Evolutionary conservation across 257 asterid genomes (phyloP), one percentile per base, ranked within the genome.

Genomic region (Nicotiana obtusifolia): DNA sequence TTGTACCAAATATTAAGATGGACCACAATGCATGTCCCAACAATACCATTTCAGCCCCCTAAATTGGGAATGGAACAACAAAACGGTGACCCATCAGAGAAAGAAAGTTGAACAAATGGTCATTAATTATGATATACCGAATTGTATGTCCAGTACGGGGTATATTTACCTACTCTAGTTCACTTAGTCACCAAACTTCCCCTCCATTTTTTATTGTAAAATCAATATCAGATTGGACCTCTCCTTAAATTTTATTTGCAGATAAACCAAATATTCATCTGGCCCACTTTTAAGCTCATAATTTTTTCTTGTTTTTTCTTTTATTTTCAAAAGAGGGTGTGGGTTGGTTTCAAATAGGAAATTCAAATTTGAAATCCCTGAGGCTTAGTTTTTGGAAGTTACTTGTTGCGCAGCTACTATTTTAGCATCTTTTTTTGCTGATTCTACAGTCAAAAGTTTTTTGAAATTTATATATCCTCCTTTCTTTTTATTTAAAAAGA

Each of bases 301-400:
- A 10, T 71, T 71, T 71, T 44, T 69, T 14, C 19, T 61, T 35
- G 76, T 69, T 69, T 67, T 69, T 69, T n/a, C 78, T 0, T 44
- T 71, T 71, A 33, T 71, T 44, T 71, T 22, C 7, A 22, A 69
- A 71, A 71, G 22, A 47, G 78, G 33, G 20, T 7, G 14, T 44
- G 78, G 60, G 78, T 47, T 71, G 37, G 60, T 71, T 31, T 44
- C 78, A 71, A 71, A 20, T 56, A 62, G 59, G 81, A 71, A 53
- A 10, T 82, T 78, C 59, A 64, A 86, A 84, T 91, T 89, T 87
- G 89, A 89, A 91, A 82, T 84, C 79, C 68, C 87, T 84, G 84
- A 78, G 35, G 79, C 83, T 85, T 49, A 47, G 4, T 33, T 80
- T 28, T 69, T 81, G 82, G 66, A 69, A 85, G 81, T 67, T 57